Evolutionary conservation across 768 basidiomycete species (phyloP).

Genomic region (Auriscalpium vulgare): DNA sequence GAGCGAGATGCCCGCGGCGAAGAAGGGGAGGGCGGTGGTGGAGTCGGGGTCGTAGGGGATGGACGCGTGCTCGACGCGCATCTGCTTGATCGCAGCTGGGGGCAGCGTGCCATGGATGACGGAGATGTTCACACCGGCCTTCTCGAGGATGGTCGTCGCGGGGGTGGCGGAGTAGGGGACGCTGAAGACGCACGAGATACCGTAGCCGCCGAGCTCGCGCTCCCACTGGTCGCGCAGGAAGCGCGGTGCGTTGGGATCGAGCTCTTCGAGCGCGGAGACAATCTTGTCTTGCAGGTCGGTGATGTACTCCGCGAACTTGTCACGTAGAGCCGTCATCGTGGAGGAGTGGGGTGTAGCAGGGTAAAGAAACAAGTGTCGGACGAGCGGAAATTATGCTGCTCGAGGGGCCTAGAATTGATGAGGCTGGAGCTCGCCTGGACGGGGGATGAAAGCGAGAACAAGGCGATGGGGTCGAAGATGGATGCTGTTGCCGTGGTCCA

Average conservation of each 20-base stretch:
- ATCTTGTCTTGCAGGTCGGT: slow-evolving; percentile 72
- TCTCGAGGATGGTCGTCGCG: slow-evolving; percentile 60
- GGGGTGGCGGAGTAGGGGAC: slow-evolving; percentile 17
- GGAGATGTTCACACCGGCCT: slow-evolving; percentile 93
- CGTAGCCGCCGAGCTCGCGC: slow-evolving; percentile 65
- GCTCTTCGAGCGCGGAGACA: slow-evolving; percentile 63
- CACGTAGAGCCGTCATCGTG: too few species aligned
- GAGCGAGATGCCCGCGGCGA: slow-evolving; percentile 86
- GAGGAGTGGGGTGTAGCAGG: too few species aligned
- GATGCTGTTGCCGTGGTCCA: too few species aligned
- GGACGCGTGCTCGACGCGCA: slow-evolving; percentile 85
- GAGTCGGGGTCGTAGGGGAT: slow-evolving; percentile 56
- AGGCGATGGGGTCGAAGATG: too few species aligned
- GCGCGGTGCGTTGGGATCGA: slow-evolving; percentile 61
- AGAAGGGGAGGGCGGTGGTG: slow-evolving; percentile 73
- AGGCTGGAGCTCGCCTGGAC: too few species aligned
- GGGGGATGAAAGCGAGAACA: too few species aligned
- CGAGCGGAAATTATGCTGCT: too few species aligned
- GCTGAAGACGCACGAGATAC: slow-evolving; percentile 76
- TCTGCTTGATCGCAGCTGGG: slow-evolving; percentile 85
- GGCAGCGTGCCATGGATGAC: slow-evolving; percentile 85
- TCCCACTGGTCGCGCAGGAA: slow-evolving; percentile 83
- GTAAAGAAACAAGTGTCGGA: too few species aligned
- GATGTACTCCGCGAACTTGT: slow-evolving; percentile 59
- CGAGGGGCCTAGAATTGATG: too few species aligned